These are phyloP conservation scores for Arachis hypogaea DNA, from an alignment of 306 rosid genomes.

Conservation along the genomic window DNA sequence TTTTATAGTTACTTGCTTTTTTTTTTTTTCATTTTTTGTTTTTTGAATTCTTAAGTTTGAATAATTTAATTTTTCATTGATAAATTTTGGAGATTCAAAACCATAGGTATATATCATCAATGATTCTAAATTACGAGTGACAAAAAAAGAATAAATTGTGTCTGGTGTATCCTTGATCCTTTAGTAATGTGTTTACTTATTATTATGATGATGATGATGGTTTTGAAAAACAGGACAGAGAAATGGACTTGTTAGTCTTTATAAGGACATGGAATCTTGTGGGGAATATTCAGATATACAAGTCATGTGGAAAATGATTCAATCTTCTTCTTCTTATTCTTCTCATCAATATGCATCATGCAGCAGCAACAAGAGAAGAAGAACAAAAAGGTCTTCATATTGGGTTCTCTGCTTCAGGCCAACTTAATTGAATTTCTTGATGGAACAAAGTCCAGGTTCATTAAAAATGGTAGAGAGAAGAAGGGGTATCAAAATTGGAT, in stretches of 20 bases:
- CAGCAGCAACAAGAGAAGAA: constrained; percentile 28
- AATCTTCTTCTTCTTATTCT: constrained; percentile 53
- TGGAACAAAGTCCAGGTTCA: neutral
- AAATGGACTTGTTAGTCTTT: constrained; percentile 62
- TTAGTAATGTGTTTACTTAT: too few relatives aligned
- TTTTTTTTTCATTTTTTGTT: neutral
- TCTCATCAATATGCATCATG: constrained; percentile 21
- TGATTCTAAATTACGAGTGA: neutral
- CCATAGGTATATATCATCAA: neutral
- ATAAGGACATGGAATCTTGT: constrained; percentile 76
- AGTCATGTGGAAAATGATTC: constrained; percentile 93
- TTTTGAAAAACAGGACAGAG: constrained; percentile 49
- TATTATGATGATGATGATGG: neutral
- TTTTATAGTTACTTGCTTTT: too few relatives aligned
- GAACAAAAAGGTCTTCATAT: constrained; percentile 35
- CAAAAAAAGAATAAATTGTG: constrained; percentile 14
- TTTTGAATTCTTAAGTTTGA: too few relatives aligned
- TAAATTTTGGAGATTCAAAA: too few relatives aligned
- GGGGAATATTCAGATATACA: constrained; percentile 79
- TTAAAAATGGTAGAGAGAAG: constrained; percentile 2
- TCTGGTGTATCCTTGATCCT: neutral
- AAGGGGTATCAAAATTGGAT: constrained; percentile 12
- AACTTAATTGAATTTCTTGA: constrained; percentile 37
- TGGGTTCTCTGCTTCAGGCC: constrained; percentile 55
- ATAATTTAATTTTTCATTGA: too few relatives aligned